Percentiles rank a stretch among this genome's conserved stretches.
Evolutionary conservation across 2,329 filamentous ascomycete species (phyloP).

Genomic region (Xylaria sp.): DNA sequence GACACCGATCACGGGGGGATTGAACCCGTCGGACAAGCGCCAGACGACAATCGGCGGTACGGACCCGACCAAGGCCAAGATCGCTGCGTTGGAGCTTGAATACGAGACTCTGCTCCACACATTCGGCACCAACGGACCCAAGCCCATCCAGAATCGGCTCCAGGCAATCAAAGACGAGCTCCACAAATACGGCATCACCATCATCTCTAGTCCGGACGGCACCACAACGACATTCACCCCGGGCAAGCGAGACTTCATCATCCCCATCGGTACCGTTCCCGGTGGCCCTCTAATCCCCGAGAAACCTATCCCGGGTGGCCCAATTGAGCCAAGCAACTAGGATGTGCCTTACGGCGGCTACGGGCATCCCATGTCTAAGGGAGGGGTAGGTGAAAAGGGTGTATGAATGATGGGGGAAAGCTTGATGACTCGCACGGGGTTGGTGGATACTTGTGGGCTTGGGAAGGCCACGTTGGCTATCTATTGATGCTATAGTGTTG

Average conservation of each 20-base stretch:
- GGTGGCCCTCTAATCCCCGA: conserved; percentile 44
- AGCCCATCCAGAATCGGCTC: conserved; percentile 41
- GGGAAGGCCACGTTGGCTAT: conserved; percentile 6
- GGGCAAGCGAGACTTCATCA: conserved; percentile 43
- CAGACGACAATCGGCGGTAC: conserved; percentile 35
- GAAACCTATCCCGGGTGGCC: conserved; percentile 38
- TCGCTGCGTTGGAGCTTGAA: conserved; percentile 46
- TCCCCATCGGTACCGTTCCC: conserved; percentile 46
- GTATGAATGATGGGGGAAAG: conserved; percentile 20
- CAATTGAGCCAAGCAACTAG: conserved; percentile 31
- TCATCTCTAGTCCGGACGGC: conserved; percentile 51
- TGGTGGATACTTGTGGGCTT: background rate
- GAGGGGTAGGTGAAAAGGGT: background rate
- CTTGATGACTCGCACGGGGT: conserved; percentile 25
- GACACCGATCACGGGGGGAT: conserved; percentile 33
- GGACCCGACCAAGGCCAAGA: conserved; percentile 44
- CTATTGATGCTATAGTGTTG: conserved; percentile 21
- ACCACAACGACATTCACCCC: conserved; percentile 51
- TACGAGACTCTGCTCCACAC: conserved; percentile 45
- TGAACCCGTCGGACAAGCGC: conserved; percentile 38
- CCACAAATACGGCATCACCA: conserved; percentile 51
- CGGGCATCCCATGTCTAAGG: background rate
- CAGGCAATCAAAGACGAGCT: conserved; percentile 47
- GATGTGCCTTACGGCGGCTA: background rate
- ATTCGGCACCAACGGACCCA: conserved; percentile 43